phyloP scores from a whole-genome alignment of 2,329 filamentous ascomycete genomes.

The Trichoderma atrobrunneum region DNA sequence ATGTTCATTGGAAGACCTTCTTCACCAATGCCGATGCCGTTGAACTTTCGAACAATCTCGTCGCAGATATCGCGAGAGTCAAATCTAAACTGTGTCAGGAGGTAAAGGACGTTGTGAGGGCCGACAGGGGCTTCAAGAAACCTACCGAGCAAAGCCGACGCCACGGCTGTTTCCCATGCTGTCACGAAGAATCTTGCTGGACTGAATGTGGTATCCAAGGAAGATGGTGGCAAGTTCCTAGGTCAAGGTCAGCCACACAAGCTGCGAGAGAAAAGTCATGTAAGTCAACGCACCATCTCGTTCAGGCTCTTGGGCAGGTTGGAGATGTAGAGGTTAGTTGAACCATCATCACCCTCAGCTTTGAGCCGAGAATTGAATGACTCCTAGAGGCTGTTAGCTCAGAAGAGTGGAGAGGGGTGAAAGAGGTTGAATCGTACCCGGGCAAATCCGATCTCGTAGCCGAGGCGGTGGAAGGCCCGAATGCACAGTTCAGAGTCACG shows the following conservation, averaged over 20 bases:
- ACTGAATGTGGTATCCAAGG: constrained; percentile 77
- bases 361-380: constrained; percentile 98
- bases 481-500: constrained; percentile 94
- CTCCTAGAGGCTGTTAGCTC: constrained; percentile 56
- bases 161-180: constrained; percentile 89
- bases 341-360: constrained; percentile 83
- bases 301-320: constrained; percentile 91
- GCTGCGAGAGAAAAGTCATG: background rate
- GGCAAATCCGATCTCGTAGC: constrained; percentile 97
- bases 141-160: constrained; percentile 93
- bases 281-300: constrained; percentile 66
- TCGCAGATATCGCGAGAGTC: constrained; percentile 87
- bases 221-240: constrained; percentile 77
- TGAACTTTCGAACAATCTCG: constrained; percentile 80
- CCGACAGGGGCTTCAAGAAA: constrained; percentile 11
- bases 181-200: constrained; percentile 92
- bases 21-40: constrained; percentile 72
- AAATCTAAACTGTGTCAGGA: constrained; percentile 46
- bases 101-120: too few species aligned
- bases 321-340: constrained; percentile 97
- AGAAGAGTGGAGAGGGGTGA: background rate
- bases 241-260: background rate
- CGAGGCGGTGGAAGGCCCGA: constrained; percentile 87
- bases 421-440: constrained; percentile 56
- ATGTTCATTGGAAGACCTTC: constrained; percentile 86